Evolutionary conservation across 2,329 filamentous ascomycete species (phyloP).

Genomic region (Helotiales sp.): DNA sequence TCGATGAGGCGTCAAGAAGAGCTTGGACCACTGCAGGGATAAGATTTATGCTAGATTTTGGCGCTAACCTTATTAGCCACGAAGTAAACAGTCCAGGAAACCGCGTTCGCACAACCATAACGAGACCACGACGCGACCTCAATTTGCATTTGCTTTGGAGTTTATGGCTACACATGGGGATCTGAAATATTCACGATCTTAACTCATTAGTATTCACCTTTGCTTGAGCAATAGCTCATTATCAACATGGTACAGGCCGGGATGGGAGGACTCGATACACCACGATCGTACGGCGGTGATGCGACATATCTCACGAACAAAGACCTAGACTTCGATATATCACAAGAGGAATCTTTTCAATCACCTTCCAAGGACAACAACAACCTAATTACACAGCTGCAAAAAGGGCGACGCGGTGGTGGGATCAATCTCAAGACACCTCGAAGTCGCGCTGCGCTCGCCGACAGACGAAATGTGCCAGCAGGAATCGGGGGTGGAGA

Average conservation of each 20-base stretch:
- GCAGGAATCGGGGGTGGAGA: conserved; percentile 65
- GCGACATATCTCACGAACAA: conserved; percentile 72
- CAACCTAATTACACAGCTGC: conserved; percentile 74
- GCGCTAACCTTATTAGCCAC: conserved; percentile 16
- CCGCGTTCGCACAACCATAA: conserved; percentile 23
- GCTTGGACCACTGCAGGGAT: conserved; percentile 10
- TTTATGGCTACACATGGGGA: conserved; percentile 29
- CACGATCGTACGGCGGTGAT: conserved; percentile 81
- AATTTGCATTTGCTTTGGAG: conserved; percentile 30
- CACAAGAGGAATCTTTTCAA: conserved; percentile 83
- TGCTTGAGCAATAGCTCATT: conserved; percentile 21
- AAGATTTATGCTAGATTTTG: neutral
- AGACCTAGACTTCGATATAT: conserved; percentile 76
- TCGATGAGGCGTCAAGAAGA: neutral
- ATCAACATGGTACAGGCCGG: conserved; percentile 62
- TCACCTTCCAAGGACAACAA: conserved; percentile 74
- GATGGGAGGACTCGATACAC: conserved; percentile 73
- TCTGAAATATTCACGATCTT: conserved; percentile 26
- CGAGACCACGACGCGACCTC: conserved; percentile 4
- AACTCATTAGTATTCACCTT: conserved; percentile 22
- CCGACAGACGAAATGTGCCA: conserved; percentile 71
- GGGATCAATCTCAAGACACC: conserved; percentile 69
- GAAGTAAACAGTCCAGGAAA: conserved; percentile 27
- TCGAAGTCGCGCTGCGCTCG: conserved; percentile 65
- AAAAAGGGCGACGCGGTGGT: conserved; percentile 58